Evolutionary conservation across 768 basidiomycete species (phyloP), one percentile per base, ranked within the genome.

Genomic region (Rossbeevera mucosa): DNA sequence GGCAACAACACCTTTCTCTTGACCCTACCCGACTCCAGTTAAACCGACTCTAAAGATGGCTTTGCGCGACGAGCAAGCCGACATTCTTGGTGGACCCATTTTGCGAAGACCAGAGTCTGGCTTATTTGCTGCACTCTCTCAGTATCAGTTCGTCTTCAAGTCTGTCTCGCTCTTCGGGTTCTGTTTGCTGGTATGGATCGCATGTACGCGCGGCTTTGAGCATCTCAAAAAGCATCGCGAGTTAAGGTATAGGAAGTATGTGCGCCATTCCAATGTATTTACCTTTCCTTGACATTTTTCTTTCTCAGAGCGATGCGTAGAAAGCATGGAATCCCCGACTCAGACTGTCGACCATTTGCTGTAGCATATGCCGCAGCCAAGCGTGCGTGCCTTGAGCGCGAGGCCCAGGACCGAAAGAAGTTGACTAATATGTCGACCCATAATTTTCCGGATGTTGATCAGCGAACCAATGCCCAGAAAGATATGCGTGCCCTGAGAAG

Each of bases 301-400:
- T 29, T 56, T 52, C 12, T 31, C 57, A 90, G 87, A 60, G 76
- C 82, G 56, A 82, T 83, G 76, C 81, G 90, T 54, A 75, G 90
- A 58, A 76, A 80, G 70, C 81, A 90, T 63, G 91, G 90, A 43
- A 92, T 92, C 54, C 91, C 90, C 16, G 90, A 92, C 74, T 76
- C 75, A 52, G 90, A 92, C 73, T 76, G 82, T 57, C 78, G 90
- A 28, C 88, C 90, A 12, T 92, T 92, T 76, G 87, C 86, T 66
- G 86, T 91, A 57, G 91, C 90, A n/a, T 89, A 88, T 69, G 80
- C 88, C 58, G 87, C 86, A 52, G 85, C 82, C 33, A 71, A 76
- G 55, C 76, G 76, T 50, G 72, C 77, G 43, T 78, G 80, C 55
- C 75, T 80, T 61, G 80, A 86, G 60, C 70, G 68, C 49, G 72